phyloP scores from a whole-genome alignment of 768 basidiomycete genomes.

The Coprinopsis marcescibilis region DNA sequence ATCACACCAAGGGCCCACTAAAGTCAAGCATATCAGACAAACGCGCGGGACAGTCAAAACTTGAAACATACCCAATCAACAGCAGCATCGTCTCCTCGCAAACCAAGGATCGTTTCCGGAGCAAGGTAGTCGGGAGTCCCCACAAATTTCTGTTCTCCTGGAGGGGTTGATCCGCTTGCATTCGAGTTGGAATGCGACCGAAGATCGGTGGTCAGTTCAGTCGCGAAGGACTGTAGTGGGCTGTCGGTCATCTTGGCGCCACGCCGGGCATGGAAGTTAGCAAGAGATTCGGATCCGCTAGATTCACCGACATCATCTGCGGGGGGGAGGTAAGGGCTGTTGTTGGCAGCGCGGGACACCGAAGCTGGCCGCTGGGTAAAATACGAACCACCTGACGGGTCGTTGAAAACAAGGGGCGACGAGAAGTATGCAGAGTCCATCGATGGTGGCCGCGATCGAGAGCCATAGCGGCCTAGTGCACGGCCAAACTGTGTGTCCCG shows the following conservation, averaged over 20 bases:
- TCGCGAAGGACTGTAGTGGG: conserved; percentile 82
- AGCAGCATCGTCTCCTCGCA: conserved; percentile 89
- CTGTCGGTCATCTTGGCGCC: conserved; percentile 56
- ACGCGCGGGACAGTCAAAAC: conserved; percentile 8
- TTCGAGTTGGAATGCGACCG: conserved; percentile 69
- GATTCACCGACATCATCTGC: conserved; percentile 86
- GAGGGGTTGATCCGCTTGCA: conserved; percentile 54
- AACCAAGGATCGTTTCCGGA: conserved; percentile 90
- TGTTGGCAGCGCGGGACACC: conserved; percentile 52
- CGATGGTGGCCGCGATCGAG: conserved; percentile 76
- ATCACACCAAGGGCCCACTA: conserved; percentile 99
- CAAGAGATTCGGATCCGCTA: conserved; percentile 72
- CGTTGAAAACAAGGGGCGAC: conserved; percentile 64
- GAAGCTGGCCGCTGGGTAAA: conserved; percentile 64
- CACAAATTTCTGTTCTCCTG: conserved; percentile 89
- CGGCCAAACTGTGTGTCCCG: conserved; percentile 55
- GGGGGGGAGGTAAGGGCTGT: conserved; percentile 61
- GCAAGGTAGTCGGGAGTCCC: conserved; percentile 98
- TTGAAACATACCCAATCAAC: conserved; percentile 86
- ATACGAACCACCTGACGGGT: conserved; percentile 66
- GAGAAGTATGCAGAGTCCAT: conserved; percentile 75
- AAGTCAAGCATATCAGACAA: conserved; percentile 14
- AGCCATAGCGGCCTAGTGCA: conserved; percentile 48
- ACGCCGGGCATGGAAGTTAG: conserved; percentile 49
- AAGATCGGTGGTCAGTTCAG: conserved; percentile 76